Evolutionary conservation across 2,329 filamentous ascomycete species (phyloP).

Genomic region (Onygenales sp.): DNA sequence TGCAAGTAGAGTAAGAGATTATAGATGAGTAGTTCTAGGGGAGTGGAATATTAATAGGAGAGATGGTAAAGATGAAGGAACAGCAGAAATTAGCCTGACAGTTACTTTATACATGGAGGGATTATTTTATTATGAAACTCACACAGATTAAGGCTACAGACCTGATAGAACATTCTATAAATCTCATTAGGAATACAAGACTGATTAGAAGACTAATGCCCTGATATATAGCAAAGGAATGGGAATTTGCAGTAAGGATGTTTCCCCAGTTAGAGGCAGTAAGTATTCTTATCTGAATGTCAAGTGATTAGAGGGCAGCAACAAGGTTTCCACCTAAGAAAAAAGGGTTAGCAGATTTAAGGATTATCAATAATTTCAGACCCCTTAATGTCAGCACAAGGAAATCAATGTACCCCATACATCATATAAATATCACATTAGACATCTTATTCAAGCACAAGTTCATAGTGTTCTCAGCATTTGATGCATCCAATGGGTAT

Average conservation of each 20-base stretch:
- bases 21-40: neutral
- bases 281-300: neutral
- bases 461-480: neutral
- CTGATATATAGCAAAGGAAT: neutral
- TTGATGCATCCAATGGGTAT: too few relatives aligned
- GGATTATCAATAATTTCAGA: too few relatives aligned
- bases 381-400: neutral
- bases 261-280: neutral
- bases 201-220: neutral
- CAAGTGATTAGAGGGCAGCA: neutral
- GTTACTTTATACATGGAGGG: neutral
- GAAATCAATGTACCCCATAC: neutral
- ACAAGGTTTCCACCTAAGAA: neutral
- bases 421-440: neutral
- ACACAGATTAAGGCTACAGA: neutral
- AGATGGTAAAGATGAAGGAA: neutral
- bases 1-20: too few relatives aligned
- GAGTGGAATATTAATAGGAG: neutral
- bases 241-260: neutral
- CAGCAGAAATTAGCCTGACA: too few relatives aligned
- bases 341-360: neutral
- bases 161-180: neutral
- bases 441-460: neutral
- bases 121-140: neutral
- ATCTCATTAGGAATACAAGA: neutral